Conservation (phyloP, 202 grass and related monocot species). For the Musa balbisiana region DNA sequence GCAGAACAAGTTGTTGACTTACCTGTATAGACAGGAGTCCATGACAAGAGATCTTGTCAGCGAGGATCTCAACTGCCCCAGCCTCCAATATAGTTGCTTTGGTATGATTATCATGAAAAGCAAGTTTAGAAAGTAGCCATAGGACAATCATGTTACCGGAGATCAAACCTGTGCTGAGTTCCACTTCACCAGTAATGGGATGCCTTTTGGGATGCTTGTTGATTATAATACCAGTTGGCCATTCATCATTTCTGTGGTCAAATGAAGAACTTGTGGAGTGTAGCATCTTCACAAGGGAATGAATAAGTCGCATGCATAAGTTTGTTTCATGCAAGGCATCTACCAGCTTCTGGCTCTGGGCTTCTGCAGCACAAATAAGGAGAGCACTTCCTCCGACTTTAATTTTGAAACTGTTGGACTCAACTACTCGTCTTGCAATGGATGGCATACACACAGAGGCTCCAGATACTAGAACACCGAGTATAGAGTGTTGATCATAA, state of each 20-base stretch:
- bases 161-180: conserved; percentile 57
- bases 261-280: conserved; percentile 45
- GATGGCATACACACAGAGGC: conserved; percentile 62
- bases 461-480: conserved; percentile 82
- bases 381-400: conserved; percentile 89
- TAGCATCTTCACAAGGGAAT: conserved; percentile 87
- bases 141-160: conserved; percentile 93
- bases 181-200: conserved; percentile 38
- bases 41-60: conserved; percentile 80
- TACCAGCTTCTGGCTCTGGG: conserved; percentile 68
- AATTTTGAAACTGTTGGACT: conserved; percentile 63
- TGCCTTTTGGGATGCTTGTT: conserved; percentile 53
- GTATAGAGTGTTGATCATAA: conserved; percentile 61
- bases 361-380: conserved; percentile 81
- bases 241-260: conserved; percentile 55
- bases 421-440: conserved; percentile 59
- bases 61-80: conserved; percentile 82
- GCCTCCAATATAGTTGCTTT: conserved; percentile 72
- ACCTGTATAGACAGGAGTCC: conserved; percentile 72
- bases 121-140: conserved; percentile 87
- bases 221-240: conserved; percentile 73
- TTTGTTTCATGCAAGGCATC: conserved; percentile 67
- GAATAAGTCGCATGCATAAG: conserved; percentile 54
- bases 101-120: conserved; percentile 56
- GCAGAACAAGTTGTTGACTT: conserved; percentile 17